A percentile compares a stretch with the other conserved stretches of the same genome.
phyloP scores from a whole-genome alignment of 768 basidiomycete genomes.

The Suillus sp. region DNA sequence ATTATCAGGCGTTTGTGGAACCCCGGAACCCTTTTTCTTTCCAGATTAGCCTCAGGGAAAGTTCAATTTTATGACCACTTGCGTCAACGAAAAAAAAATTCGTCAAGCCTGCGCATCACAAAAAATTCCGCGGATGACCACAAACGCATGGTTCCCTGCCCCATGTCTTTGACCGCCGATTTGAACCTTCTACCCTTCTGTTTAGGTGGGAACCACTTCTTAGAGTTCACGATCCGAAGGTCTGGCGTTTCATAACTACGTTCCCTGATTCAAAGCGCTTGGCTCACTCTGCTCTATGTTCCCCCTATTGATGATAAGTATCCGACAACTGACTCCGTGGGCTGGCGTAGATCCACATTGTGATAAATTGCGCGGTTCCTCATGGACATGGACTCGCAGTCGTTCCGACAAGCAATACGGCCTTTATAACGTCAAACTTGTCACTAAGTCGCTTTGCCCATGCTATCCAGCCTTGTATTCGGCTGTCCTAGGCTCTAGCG shows the following conservation, averaged over 20 bases:
- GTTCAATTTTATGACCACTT: neutral
- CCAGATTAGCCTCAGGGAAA: neutral
- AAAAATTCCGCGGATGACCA: neutral
- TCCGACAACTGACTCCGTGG: neutral
- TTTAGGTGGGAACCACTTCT: neutral
- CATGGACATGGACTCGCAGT: neutral
- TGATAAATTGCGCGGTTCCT: neutral
- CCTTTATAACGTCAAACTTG: neutral
- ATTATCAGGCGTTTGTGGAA: conserved; percentile 7
- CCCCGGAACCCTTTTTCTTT: neutral
- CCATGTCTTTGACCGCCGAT: neutral
- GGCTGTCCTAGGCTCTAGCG: neutral
- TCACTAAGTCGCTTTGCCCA: neutral
- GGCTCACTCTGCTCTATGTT: neutral
- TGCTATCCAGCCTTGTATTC: neutral
- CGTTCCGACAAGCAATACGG: neutral
- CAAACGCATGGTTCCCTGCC: neutral
- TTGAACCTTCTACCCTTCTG: neutral
- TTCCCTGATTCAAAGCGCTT: neutral
- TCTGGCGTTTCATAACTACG: neutral
- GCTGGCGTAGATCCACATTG: neutral
- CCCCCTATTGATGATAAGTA: neutral
- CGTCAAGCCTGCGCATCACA: neutral
- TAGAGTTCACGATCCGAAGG: neutral
- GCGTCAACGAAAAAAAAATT: neutral